Evolutionary conservation across 768 basidiomycete genomes (phyloP), one percentile per base, ranked within the genome.

Genomic region (Pholiota molesta): DNA sequence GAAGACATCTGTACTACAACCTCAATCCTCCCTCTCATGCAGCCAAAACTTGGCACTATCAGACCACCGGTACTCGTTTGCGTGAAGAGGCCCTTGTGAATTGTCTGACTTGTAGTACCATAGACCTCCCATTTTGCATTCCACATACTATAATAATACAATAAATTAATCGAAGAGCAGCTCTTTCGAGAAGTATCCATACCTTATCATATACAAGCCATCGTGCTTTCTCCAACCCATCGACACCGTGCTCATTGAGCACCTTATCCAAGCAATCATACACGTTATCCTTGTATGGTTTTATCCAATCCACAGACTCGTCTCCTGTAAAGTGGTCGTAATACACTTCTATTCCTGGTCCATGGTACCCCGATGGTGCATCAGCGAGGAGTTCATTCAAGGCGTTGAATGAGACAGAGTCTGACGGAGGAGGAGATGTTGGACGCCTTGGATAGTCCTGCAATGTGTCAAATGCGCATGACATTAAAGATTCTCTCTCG

Each of bases 171-270:
- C 19, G 40, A 42, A 16, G 40, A 5, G 16, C 13, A 42, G 40
- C 13, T 42, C n/a, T 11, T 16, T 14, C 3, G 40, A 17, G 40
- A 44, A 44, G 13, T 37, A 13, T 37, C 13, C 35, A 14, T 37
- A 54, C 52, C 52, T 54, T 33, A 14, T 35, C 33, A 35, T 54
- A 35, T 31, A 54, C 52, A 31, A 54, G n/a, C 52, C 52, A 54
- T 37, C 52, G 26, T 5, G 52, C 52, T 9, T 54, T 29, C 17
- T 13, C 2, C 52, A 29, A 35, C 3, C 52, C 29, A 21, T 33
- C 52, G 16, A 37, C 10, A 35, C 52, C 52, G 17, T 54, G 52
- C 19, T 31, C 52, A 33, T 19, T 10, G 52, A 13, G 17, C 5
- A 54, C 31, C 7, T 33, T 5, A 17, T 19, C 35, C 13, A 54